A percentile compares a stretch with the other conserved stretches of the same genome.
Evolutionary conservation across 139 green algal genomes (phyloP).

Genomic region (Micromonas commoda): DNA sequence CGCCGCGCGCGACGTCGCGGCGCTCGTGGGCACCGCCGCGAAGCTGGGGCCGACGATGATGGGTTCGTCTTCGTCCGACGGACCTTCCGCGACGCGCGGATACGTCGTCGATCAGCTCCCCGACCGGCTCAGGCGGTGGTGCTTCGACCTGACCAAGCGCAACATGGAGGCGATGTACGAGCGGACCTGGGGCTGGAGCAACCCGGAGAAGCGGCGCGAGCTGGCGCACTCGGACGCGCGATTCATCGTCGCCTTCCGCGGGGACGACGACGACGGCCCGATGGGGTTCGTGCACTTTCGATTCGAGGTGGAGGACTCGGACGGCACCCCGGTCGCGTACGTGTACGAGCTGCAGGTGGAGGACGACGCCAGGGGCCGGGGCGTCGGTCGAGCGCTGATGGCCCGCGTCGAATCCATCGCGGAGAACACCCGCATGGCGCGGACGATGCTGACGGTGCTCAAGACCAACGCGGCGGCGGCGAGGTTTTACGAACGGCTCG

Average conservation of each 20-base stretch:
- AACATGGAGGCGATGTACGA: slow-evolving; percentile 18
- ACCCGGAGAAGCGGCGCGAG: slow-evolving; percentile 14
- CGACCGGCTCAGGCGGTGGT: neutral
- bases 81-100: no score
- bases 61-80: no score
- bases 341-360: slow-evolving; percentile 20
- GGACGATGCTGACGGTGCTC: neutral
- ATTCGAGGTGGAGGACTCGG: slow-evolving; percentile 5
- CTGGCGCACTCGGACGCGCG: neutral
- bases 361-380: neutral
- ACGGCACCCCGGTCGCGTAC: slow-evolving; percentile 5
- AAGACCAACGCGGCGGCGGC: neutral
- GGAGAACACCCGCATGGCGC: neutral
- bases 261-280: neutral
- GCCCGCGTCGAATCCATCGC: neutral
- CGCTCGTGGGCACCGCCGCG: no score
- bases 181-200: slow-evolving; percentile 7
- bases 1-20: no score
- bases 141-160: neutral
- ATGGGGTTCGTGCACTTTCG: slow-evolving; percentile 21
- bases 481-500: neutral
- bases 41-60: no score
- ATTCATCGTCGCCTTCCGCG: neutral
- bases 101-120: neutral
- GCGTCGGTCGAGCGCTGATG: neutral